phyloP scores from a whole-genome alignment of 305 asterid genomes.

The Petunia hybrid region DNA sequence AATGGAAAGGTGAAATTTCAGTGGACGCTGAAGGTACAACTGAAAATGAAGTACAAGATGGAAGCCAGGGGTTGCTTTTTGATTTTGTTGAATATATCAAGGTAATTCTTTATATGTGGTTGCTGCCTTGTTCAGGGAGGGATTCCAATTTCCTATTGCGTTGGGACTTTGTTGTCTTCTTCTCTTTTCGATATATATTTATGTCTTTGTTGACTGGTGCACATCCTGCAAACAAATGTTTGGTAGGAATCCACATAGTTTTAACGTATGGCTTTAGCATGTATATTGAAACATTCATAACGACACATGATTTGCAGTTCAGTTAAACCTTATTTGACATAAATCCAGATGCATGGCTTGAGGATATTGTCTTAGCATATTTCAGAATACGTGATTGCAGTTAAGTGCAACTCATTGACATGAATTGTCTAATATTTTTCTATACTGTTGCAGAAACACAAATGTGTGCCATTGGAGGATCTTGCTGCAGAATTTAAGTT shows the following conservation, averaged over 20 bases:
- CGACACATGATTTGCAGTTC: neutral
- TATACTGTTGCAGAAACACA: conserved; percentile 73
- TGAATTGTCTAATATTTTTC: neutral
- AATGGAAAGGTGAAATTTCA: conserved; percentile 93
- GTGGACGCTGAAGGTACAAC: conserved; percentile 96
- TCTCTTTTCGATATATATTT: neutral
- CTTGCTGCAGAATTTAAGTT: conserved; percentile 95
- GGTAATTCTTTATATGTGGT: conserved; percentile 47
- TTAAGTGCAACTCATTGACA: neutral
- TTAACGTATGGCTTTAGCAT: neutral
- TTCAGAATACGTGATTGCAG: neutral
- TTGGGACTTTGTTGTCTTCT: neutral
- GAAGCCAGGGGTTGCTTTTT: conserved; percentile 76
- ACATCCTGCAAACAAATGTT: neutral
- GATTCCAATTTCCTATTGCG: neutral
- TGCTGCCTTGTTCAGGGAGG: neutral
- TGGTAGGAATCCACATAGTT: neutral
- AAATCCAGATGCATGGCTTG: neutral
- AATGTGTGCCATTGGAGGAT: conserved; percentile 93
- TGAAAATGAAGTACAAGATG: conserved; percentile 84
- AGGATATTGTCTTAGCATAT: neutral
- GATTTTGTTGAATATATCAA: conserved; percentile 93
- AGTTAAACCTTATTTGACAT: neutral
- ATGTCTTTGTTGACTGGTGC: neutral
- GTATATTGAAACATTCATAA: neutral